Evolutionary conservation across 2,329 filamentous ascomycete species (phyloP).

Genomic region (Plectosphaerella plurivora): DNA sequence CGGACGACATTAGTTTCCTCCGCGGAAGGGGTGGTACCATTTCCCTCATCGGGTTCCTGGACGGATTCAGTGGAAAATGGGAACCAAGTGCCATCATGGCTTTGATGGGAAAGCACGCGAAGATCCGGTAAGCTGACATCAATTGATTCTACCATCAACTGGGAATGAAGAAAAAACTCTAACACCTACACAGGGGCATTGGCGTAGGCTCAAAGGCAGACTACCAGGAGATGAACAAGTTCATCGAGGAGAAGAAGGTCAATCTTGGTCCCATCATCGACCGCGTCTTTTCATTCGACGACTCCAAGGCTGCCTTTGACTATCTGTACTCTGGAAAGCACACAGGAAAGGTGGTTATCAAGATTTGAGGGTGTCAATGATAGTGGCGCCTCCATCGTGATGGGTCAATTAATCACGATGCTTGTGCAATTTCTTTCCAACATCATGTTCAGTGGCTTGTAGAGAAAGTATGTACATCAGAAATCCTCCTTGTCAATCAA

Average conservation of each 20-base stretch:
- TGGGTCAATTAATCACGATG: no score
- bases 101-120: slow-evolving; percentile 4
- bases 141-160: neutral
- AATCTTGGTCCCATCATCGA: slow-evolving; percentile 1
- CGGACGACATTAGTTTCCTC: slow-evolving; percentile 11
- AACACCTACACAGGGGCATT: neutral
- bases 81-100: slow-evolving; percentile 2
- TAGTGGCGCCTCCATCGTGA: no score
- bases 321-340: slow-evolving; percentile 5
- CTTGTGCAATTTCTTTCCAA: no score
- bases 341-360: slow-evolving; percentile 6
- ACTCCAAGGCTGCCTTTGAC: slow-evolving; percentile 2
- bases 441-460: no score
- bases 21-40: slow-evolving; percentile 1
- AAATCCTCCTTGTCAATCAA: no score
- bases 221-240: neutral
- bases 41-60: slow-evolving; percentile 5
- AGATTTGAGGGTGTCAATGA: neutral
- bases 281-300: slow-evolving; percentile 2
- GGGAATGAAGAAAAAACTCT: neutral
- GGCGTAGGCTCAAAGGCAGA: slow-evolving; percentile 4
- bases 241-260: slow-evolving; percentile 4
- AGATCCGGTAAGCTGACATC: slow-evolving; percentile 1
- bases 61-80: neutral
- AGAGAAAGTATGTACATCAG: no score